Conservation (phyloP, 768 basidiomycete genomes). For the Tricholoma sp. region DNA sequence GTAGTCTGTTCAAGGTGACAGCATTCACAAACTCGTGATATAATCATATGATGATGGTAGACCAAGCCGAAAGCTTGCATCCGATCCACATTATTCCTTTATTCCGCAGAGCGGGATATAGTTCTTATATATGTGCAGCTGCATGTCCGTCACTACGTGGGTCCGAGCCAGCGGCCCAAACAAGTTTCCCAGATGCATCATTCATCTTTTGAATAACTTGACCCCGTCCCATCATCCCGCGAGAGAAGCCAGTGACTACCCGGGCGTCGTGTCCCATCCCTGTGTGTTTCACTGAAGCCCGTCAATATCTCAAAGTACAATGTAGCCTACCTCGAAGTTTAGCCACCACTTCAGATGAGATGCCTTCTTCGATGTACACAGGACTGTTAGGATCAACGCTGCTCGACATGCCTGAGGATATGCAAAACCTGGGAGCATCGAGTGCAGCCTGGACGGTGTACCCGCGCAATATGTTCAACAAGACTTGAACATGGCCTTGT, state of each 20-base stretch:
- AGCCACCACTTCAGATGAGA: constrained; percentile 54
- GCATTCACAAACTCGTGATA: too few relatives aligned
- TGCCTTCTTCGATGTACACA: constrained; percentile 86
- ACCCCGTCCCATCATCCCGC: constrained; percentile 73
- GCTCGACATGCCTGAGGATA: constrained; percentile 67
- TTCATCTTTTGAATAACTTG: constrained; percentile 84
- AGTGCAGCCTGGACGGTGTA: constrained; percentile 85
- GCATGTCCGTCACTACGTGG: constrained; percentile 86
- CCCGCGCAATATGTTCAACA: constrained; percentile 85
- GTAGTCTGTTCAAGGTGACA: too few relatives aligned
- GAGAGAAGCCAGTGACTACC: constrained; percentile 49
- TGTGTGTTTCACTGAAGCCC: constrained; percentile 23
- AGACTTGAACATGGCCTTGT: constrained; percentile 93
- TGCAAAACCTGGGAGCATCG: constrained; percentile 95
- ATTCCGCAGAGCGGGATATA: constrained; percentile 21
- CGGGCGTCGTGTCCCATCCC: constrained; percentile 89
- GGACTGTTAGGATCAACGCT: constrained; percentile 71
- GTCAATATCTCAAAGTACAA: background rate
- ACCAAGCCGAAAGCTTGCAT: too few relatives aligned
- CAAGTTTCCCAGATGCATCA: constrained; percentile 59
- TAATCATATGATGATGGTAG: too few relatives aligned
- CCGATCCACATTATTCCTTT: too few relatives aligned
- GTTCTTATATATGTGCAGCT: constrained; percentile 59
- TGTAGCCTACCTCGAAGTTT: constrained; percentile 56
- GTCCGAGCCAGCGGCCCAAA: constrained; percentile 96